Conservation (phyloP, 164 flowering plant species). For the Tetrastigma voinierianum region DNA sequence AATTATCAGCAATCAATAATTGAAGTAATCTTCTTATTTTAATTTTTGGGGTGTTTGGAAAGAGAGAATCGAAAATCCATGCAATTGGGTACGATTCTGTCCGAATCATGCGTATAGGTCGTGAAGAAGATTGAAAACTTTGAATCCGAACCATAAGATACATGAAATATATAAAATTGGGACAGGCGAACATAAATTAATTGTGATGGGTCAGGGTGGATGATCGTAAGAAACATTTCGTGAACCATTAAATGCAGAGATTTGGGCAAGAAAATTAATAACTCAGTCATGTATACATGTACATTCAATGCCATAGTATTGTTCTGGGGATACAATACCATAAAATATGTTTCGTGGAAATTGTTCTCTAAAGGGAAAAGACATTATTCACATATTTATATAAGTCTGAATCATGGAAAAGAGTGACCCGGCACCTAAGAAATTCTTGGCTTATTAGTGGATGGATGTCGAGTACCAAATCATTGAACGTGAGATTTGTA, state of each 20-base stretch:
- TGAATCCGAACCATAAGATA: neutral
- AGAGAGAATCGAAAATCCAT: too few relatives aligned
- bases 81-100: too few relatives aligned
- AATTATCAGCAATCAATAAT: too few relatives aligned
- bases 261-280: neutral
- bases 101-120: neutral
- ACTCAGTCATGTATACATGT: neutral
- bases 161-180: neutral
- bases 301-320: neutral
- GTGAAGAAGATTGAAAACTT: neutral
- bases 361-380: neutral
- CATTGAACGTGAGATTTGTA: too few relatives aligned
- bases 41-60: too few relatives aligned
- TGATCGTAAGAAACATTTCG: constrained; percentile 1
- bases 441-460: too few relatives aligned
- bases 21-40: too few relatives aligned
- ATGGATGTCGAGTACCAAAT: too few relatives aligned
- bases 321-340: neutral
- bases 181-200: constrained; percentile 3
- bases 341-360: neutral
- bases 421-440: too few relatives aligned
- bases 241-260: neutral
- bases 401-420: too few relatives aligned
- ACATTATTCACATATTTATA: too few relatives aligned
- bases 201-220: neutral